Evolutionary conservation across 352 stramenopile species (phyloP), one percentile per base, ranked within the genome.

Genomic region (Phytophthora pseudosyringae): DNA sequence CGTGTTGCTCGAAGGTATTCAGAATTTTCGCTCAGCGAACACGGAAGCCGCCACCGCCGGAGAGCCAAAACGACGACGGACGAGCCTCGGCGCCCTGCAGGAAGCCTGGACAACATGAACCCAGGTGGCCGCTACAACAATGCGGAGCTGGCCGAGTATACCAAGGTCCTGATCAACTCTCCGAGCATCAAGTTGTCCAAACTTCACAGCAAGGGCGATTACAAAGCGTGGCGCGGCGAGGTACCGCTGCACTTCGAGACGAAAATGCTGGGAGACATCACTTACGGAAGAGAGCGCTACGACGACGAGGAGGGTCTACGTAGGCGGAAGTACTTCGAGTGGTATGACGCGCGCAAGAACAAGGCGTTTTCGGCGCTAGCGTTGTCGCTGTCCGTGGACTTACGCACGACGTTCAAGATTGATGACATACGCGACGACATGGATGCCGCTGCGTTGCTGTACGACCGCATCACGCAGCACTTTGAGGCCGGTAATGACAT

Each of bases 311-410:
- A 56, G 16, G 48, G 32, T 0, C 33, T 26, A 18, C 10, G 48
- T 5, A n/a, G 7, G 48, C 12, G 16, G 32, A 45, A 56, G 48
- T 56, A 56, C 48, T 4, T 11, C 32, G 48, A 45, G 21, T 56
- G 48, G 33, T 56, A 32, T 7, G 33, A 36, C 11, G 11, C 33
- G 33, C 32, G 48, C 10, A 56, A 56, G 33, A 45, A 44, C 33
- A 56, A 56, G 33, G 48, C 18, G 48, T 55, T 55, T 32, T 55
- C 32, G 31, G 31, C 31, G 18, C 31, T 62, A 3, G 43, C 54
- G 29, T 21, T 35, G 31, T 35, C 31, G 31, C 31, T 35, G 4
- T 45, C 39, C 1, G 33, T 48, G 31, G 8, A 53, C 31, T 43
- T 53, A 33, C 54, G 43, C 12, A 28, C 43, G 3, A 52, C 33